A percentile compares a stretch with the other conserved stretches of the same genome.
Evolutionary conservation across 2,329 filamentous ascomycete genomes (phyloP).

Genomic region (Myriosclerotinia curreyana): DNA sequence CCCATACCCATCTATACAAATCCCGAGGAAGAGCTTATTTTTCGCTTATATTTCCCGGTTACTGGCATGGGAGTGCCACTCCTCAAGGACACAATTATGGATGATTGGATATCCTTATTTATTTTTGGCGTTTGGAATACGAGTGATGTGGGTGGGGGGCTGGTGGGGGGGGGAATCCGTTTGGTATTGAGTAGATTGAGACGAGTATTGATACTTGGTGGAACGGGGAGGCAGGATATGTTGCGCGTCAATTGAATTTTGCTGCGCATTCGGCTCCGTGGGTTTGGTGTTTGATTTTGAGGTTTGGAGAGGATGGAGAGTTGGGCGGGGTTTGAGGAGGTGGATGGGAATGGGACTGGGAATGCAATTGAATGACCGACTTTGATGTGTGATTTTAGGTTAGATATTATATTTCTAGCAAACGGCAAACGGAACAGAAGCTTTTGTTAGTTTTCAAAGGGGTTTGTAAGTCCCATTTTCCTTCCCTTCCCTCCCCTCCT

Average conservation of each 20-base stretch:
- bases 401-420: too few relatives aligned
- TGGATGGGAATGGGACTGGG: too few relatives aligned
- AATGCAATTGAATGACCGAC: too few relatives aligned
- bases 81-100: conserved; percentile 58
- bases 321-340: too few relatives aligned
- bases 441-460: too few relatives aligned
- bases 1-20: conserved; percentile 69
- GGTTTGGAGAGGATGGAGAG: too few relatives aligned
- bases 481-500: too few relatives aligned
- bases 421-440: too few relatives aligned
- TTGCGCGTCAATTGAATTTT: conserved; percentile 56
- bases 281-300: too few relatives aligned
- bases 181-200: conserved; percentile 43
- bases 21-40: conserved; percentile 72
- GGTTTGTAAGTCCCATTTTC: too few relatives aligned
- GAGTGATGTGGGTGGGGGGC: conserved; percentile 42
- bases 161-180: conserved; percentile 51
- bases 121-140: conserved; percentile 65
- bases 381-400: too few relatives aligned
- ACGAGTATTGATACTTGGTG: conserved; percentile 48
- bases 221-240: too few relatives aligned
- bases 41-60: conserved; percentile 68
- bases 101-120: conserved; percentile 55
- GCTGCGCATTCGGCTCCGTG: conserved; percentile 65
- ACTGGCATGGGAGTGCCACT: conserved; percentile 42